Conservation (phyloP, 2,329 filamentous ascomycete species). For the Ascochyta viciae-villosae region DNA sequence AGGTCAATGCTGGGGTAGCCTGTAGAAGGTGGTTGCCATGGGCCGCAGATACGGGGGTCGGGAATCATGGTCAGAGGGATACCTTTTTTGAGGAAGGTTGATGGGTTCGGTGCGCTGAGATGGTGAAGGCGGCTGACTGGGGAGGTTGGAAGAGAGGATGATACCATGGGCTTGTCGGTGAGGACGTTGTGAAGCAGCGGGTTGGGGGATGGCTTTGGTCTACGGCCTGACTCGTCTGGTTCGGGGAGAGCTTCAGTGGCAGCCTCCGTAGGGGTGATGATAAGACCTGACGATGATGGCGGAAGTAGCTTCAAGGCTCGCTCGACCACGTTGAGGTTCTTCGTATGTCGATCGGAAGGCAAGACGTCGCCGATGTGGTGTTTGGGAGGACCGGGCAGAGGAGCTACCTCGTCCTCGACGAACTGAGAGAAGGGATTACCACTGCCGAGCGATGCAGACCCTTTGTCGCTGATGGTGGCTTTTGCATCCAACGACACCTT, state of each 20-base stretch:
- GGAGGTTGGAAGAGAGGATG: slow-evolving; percentile 80
- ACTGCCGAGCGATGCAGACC: slow-evolving; percentile 26
- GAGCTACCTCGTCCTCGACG: slow-evolving; percentile 38
- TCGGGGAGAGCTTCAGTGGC: slow-evolving; percentile 59
- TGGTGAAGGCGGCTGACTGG: slow-evolving; percentile 38
- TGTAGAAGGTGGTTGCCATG: slow-evolving; percentile 72
- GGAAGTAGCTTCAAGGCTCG: slow-evolving; percentile 78
- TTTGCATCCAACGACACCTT: slow-evolving; percentile 27
- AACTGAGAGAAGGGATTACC: slow-evolving; percentile 57
- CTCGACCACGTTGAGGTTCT: slow-evolving; percentile 77
- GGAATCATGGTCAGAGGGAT: slow-evolving; percentile 89
- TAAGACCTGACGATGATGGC: slow-evolving; percentile 81
- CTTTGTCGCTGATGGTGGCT: slow-evolving; percentile 12
- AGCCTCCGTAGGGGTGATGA: slow-evolving; percentile 86
- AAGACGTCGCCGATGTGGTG: slow-evolving; percentile 23
- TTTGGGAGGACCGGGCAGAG: slow-evolving; percentile 22
- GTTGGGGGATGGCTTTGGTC: slow-evolving; percentile 69
- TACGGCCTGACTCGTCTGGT: slow-evolving; percentile 57
- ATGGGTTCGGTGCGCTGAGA: slow-evolving; percentile 55
- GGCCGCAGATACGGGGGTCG: slow-evolving; percentile 63
- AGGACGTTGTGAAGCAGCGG: slow-evolving; percentile 94
- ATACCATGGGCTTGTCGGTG: slow-evolving; percentile 92
- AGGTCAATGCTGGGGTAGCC: slow-evolving; percentile 70
- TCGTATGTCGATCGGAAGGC: slow-evolving; percentile 58
- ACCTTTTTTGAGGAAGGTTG: slow-evolving; percentile 88